These are phyloP conservation scores for Cyberlindnera mycetangii DNA, from an alignment of 805 yeast genomes.

Conservation along the genomic window DNA sequence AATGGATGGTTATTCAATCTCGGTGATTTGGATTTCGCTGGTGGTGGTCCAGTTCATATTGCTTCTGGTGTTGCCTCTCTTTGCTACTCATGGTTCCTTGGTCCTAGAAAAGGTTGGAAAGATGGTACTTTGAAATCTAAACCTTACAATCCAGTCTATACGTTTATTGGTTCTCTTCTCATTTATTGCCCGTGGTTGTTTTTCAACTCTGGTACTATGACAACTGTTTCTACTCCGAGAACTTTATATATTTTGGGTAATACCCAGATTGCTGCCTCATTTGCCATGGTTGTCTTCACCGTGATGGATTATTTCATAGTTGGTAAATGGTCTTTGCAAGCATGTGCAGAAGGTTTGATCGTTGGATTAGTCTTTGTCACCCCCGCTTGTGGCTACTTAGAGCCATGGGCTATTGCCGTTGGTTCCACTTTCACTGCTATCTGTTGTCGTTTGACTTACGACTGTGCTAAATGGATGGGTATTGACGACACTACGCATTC, in stretches of 20 bases:
- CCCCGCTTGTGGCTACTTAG: conserved; percentile 88
- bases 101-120: conserved; percentile 59
- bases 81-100: conserved; percentile 72
- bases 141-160: conserved; percentile 90
- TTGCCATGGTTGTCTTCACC: conserved; percentile 89
- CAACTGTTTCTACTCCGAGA: conserved; percentile 75
- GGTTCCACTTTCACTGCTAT: conserved; percentile 78
- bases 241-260: conserved; percentile 89
- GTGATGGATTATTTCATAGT: conserved; percentile 80
- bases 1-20: conserved; percentile 91
- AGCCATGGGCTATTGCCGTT: conserved; percentile 86
- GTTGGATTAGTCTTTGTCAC: conserved; percentile 98
- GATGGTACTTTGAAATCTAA: conserved; percentile 51
- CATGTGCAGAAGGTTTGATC: conserved; percentile 89
- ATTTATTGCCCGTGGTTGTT: conserved; percentile 98
- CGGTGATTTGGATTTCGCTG: conserved; percentile 98
- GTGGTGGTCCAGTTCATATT: conserved; percentile 97
- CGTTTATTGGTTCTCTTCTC: conserved; percentile 80
- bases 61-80: conserved; percentile 89
- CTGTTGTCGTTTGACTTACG: conserved; percentile 83
- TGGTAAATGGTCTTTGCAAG: conserved; percentile 88
- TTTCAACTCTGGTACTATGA: conserved; percentile 82
- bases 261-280: conserved; percentile 83
- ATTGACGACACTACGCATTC: conserved; percentile 93
- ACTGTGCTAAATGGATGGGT: conserved; percentile 68